Evolutionary conservation across 495 filamentous ascomycete species (phyloP), one percentile per base, ranked within the genome.

Genomic region (Neurospora sp.): DNA sequence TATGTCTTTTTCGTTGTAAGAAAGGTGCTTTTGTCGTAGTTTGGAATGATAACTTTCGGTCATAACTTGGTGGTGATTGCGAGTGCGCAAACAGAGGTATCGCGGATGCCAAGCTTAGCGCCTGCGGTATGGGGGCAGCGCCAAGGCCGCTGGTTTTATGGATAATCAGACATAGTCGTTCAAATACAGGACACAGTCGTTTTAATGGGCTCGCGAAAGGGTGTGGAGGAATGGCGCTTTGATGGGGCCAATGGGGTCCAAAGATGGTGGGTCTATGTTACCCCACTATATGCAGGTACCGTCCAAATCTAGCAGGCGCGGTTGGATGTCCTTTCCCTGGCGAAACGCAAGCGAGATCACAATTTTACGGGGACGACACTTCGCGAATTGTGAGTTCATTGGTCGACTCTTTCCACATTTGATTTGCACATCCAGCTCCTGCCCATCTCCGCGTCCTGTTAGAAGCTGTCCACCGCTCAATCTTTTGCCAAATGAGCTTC

Each of bases 201-300:
- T 41, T 41, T 16, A 12, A 14, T 14, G 12, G 39, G 11, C 10
- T 40, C 39, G 11, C n/a, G n/a, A 40, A 40, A 40, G 39, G 39
- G 39, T 39, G 39, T 40, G 39, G 14, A 14, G 5, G 40, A 1
- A 8, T 7, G 41, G 16, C 23, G 49, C 49, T 27, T 35, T 35
- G 23, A 62, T 62, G 23, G 23, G 12, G 54, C 54, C 54, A 62
- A 62, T 62, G 54, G 54, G 12, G 23, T 62, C 27, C 54, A 62
- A 62, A 14, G 7, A 35, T 62, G 23, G 23, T 35, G 54, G 54
- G 23, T 62, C 54, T 6, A 31, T 16, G 54, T 4, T 62, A 62
- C 54, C 54, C 54, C 54, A 62, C 54, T 35, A 35, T 62, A 77
- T 77, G 76, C 76, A 77, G 76, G 76, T 75, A 77, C 76, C 71